phyloP scores from a whole-genome alignment of 495 filamentous ascomycete species.

The Aspergillus baeticus region DNA sequence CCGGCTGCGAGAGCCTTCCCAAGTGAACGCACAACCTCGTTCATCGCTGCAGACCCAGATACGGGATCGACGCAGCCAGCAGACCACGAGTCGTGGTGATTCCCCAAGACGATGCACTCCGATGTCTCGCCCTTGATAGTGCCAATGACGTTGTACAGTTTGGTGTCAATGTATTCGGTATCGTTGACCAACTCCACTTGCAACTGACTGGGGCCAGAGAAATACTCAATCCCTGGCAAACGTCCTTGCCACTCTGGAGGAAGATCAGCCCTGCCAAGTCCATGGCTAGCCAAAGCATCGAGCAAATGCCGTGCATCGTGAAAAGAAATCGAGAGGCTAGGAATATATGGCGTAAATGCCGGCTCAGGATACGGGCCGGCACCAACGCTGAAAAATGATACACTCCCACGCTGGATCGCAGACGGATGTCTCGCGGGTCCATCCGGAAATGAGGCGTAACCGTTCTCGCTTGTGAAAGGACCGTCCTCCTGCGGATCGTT shows the following conservation, averaged over 20 bases:
- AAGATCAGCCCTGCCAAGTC: conserved; percentile 62
- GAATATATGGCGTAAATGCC: not conserved
- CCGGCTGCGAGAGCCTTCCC: conserved; percentile 58
- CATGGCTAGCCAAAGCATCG: conserved; percentile 61
- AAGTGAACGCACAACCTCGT: conserved; percentile 71
- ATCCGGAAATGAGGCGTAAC: not conserved
- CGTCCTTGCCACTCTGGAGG: conserved; percentile 58
- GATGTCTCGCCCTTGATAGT: conserved; percentile 74
- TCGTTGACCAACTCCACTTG: conserved; percentile 60
- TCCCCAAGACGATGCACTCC: conserved; percentile 76
- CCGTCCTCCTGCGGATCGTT: conserved; percentile 4
- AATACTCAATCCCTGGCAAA: conserved; percentile 46
- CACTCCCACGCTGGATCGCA: conserved; percentile 1
- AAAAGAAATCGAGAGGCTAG: conserved; percentile 79
- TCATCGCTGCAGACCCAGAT: conserved; percentile 70
- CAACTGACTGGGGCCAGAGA: not conserved
- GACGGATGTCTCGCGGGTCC: conserved; percentile 1
- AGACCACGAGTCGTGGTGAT: conserved; percentile 83
- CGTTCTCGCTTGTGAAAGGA: not conserved
- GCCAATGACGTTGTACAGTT: conserved; percentile 80
- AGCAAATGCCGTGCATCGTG: conserved; percentile 71
- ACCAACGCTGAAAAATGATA: not conserved
- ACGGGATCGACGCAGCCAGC: conserved; percentile 71
- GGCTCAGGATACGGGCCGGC: not conserved
- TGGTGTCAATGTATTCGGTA: conserved; percentile 69